These are phyloP conservation scores for Termitomyces sp. DNA, from an alignment of 768 basidiomycete genomes.

Conservation along the genomic window DNA sequence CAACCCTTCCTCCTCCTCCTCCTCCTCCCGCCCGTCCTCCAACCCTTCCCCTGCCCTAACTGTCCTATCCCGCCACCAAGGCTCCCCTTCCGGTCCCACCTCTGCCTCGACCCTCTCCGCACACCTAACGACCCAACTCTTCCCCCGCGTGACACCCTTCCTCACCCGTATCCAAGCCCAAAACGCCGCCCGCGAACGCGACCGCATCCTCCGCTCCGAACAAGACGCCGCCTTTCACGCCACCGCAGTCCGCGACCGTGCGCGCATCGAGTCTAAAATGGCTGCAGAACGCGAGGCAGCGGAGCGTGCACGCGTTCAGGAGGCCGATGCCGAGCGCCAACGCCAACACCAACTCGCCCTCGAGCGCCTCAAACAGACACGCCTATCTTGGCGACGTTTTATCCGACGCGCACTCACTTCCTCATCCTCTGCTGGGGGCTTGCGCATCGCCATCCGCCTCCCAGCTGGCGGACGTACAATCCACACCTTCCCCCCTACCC, in stretches of 20 bases:
- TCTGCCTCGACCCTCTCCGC: slow-evolving; percentile 57
- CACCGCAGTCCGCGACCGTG: slow-evolving; percentile 1
- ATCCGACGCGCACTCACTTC: slow-evolving; percentile 38
- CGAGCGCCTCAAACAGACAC: neutral
- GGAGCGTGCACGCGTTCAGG: slow-evolving; percentile 29
- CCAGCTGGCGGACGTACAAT: slow-evolving; percentile 51
- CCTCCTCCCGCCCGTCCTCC: slow-evolving; percentile 28
- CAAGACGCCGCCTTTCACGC: slow-evolving; percentile 51
- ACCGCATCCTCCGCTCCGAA: slow-evolving; percentile 67
- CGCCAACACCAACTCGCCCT: neutral
- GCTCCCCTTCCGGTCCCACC: slow-evolving; percentile 53
- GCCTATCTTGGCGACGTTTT: slow-evolving; percentile 38
- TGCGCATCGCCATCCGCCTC: slow-evolving; percentile 3
- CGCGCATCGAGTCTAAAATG: slow-evolving; percentile 52
- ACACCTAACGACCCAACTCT: slow-evolving; percentile 66
- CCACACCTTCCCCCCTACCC: slow-evolving; percentile 45
- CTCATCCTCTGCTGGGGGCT: neutral
- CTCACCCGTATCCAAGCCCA: slow-evolving; percentile 58
- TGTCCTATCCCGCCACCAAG: slow-evolving; percentile 84
- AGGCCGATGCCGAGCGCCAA: slow-evolving; percentile 23
- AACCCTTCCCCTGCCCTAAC: slow-evolving; percentile 52
- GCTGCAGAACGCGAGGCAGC: slow-evolving; percentile 31
- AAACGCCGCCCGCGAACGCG: slow-evolving; percentile 43
- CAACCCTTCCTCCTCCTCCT: slow-evolving; percentile 29
- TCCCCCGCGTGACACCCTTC: slow-evolving; percentile 80